Evolutionary conservation across 2,329 filamentous ascomycete genomes (phyloP).

Genomic region (Epichloe aotearoae): DNA sequence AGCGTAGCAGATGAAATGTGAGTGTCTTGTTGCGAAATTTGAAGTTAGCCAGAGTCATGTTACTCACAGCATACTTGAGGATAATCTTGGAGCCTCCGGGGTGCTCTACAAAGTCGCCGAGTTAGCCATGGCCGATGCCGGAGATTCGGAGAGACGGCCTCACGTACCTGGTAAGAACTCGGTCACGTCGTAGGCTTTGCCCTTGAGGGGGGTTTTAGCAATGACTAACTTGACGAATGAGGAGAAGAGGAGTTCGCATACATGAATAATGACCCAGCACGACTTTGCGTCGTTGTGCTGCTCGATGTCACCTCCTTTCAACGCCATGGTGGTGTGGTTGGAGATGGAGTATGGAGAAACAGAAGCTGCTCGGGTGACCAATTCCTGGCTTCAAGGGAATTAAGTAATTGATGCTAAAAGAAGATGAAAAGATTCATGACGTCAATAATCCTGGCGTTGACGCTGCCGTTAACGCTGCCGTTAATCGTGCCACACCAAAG

Average conservation of each 20-base stretch:
- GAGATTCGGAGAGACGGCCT: background rate
- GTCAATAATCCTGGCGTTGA: background rate
- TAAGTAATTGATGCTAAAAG: no score
- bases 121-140: background rate
- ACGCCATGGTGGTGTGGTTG: conserved; percentile 19
- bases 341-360: no score
- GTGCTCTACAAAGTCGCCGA: conserved; percentile 44
- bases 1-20: background rate
- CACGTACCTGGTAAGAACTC: conserved; percentile 63
- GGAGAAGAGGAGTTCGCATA: conserved; percentile 13
- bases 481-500: no score
- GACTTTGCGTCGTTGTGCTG: conserved; percentile 71
- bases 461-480: background rate
- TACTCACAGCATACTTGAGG: conserved; percentile 69
- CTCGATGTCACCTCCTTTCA: conserved; percentile 40
- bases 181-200: conserved; percentile 80
- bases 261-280: conserved; percentile 86
- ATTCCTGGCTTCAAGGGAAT: no score
- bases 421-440: background rate
- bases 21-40: background rate
- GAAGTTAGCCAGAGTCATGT: background rate
- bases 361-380: no score
- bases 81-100: conserved; percentile 88
- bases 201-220: conserved; percentile 24
- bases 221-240: background rate